A percentile compares a stretch with the other conserved stretches of the same genome.
Evolutionary conservation across 2,329 filamentous ascomycete species (phyloP).

Genomic region (Paecilomyces formosus): DNA sequence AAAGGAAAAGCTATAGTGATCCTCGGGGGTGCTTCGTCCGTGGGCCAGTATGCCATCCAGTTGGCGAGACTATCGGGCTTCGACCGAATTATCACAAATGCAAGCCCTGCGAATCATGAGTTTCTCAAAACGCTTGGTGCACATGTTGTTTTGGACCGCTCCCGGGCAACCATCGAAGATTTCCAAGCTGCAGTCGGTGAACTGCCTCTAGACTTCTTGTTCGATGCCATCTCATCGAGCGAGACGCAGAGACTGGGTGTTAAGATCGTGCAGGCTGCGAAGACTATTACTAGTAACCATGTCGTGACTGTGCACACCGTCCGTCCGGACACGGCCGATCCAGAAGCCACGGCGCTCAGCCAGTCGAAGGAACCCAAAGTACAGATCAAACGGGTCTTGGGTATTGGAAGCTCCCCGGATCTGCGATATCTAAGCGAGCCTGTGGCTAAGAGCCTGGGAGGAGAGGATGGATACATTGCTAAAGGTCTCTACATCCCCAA

Average conservation of each 20-base stretch:
- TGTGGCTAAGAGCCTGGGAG: conserved; percentile 13
- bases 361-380: conserved; percentile 9
- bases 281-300: neutral
- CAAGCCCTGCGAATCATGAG: conserved; percentile 18
- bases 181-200: conserved; percentile 17
- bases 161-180: conserved; percentile 7
- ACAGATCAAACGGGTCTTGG: conserved; percentile 10
- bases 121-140: conserved; percentile 13
- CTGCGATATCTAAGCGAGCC: conserved; percentile 24
- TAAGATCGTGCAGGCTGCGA: neutral
- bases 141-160: conserved; percentile 20
- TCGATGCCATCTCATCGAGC: conserved; percentile 21
- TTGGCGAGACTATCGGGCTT: conserved; percentile 26
- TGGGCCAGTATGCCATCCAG: conserved; percentile 29
- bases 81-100: conserved; percentile 24
- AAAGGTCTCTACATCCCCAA: conserved; percentile 22
- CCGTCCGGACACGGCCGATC: conserved; percentile 11
- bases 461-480: conserved; percentile 21
- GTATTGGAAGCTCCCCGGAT: conserved; percentile 16
- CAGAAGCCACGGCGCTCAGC: conserved; percentile 11
- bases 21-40: conserved; percentile 28
- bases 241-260: conserved; percentile 24
- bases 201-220: conserved; percentile 21
- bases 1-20: conserved; percentile 14
- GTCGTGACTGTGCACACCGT: neutral